Conservation (phyloP, 306 rosid species). For the Cicer pinnatifidum region DNA sequence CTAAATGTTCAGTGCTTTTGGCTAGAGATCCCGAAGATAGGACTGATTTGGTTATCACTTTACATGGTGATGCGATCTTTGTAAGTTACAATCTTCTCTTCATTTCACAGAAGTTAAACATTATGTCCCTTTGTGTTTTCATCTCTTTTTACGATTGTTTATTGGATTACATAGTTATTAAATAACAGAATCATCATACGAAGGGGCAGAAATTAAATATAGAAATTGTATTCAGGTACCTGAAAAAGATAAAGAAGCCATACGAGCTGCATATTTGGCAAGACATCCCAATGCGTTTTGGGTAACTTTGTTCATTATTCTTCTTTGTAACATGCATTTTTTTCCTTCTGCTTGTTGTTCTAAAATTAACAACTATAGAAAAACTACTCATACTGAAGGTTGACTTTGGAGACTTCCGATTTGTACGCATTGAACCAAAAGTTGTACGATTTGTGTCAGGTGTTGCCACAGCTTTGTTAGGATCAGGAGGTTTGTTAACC, state of each 20-base stretch:
- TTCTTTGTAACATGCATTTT: constrained; percentile 36
- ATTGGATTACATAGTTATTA: constrained; percentile 28
- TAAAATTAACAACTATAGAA: constrained; percentile 30
- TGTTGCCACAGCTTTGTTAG: constrained; percentile 87
- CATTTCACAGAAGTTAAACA: constrained; percentile 26
- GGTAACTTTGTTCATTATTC: constrained; percentile 60
- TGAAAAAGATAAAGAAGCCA: constrained; percentile 64
- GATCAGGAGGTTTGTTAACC: constrained; percentile 90
- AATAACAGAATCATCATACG: constrained; percentile 22
- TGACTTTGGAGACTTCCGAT: constrained; percentile 97
- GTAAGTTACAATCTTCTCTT: constrained; percentile 60
- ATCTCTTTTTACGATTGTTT: constrained; percentile 26
- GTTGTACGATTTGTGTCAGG: constrained; percentile 80
- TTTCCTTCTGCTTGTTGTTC: constrained; percentile 29
- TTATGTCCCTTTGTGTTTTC: constrained; percentile 16
- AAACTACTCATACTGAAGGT: constrained; percentile 64
- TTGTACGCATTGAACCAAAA: constrained; percentile 83
- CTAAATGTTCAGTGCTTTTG: constrained; percentile 87
- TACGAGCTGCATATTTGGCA: constrained; percentile 82
- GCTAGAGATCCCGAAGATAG: constrained; percentile 92
- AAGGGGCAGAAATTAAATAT: constrained; percentile 35
- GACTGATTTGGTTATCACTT: constrained; percentile 81
- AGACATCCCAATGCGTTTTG: constrained; percentile 91
- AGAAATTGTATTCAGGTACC: constrained; percentile 60
- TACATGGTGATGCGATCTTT: constrained; percentile 82